Evolutionary conservation across 441 rosid species (phyloP), one percentile per base, ranked within the genome.

Genomic region (Hura crepitans): DNA sequence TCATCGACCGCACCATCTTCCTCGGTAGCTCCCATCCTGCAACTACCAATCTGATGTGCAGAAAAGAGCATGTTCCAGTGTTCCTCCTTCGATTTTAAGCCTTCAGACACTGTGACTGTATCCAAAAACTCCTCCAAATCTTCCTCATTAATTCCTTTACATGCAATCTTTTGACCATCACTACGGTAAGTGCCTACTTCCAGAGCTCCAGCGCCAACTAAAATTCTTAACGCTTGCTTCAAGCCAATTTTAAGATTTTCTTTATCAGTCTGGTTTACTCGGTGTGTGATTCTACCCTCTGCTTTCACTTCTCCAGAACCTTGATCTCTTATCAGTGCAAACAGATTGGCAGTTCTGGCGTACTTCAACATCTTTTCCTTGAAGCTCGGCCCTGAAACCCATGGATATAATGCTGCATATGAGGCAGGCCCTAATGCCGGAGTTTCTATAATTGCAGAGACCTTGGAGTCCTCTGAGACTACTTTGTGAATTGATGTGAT

Each of bases 21-120:
- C 43, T 65, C 78, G 1, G 61, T 79, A 0, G 53, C 71, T 58
- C 94, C 96, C 91, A 88, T 88, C 75, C 87, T 81, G 53, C 96
- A 83, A 66, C 96, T 87, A 5, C 96, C 83, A 91, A 92, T 87
- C 70, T 87, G 97, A 73, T 90, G 94, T 2, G 97, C 96, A 0
- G 97, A 81, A 75, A 67, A 62, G 71, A 75, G 74, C 9, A 70
- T 7, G 25, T 73, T 65, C 87, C 89, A 87, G 30, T 80, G 20
- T 69, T 88, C 84, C 0, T 74, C 74, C 25, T 58, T 74, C 0
- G 87, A 76, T 56, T 50, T 27, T 4, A 82, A 69, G 0, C 91
- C 91, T 33, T 84, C 89, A 6, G 66, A 74, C 7, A 60, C 78
- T 0, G 74, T 69, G 22, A 90, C 79, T 13, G 77, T 70, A 28